phyloP scores from a whole-genome alignment of 345 rosid genomes.

The Populus ilicifolia region DNA sequence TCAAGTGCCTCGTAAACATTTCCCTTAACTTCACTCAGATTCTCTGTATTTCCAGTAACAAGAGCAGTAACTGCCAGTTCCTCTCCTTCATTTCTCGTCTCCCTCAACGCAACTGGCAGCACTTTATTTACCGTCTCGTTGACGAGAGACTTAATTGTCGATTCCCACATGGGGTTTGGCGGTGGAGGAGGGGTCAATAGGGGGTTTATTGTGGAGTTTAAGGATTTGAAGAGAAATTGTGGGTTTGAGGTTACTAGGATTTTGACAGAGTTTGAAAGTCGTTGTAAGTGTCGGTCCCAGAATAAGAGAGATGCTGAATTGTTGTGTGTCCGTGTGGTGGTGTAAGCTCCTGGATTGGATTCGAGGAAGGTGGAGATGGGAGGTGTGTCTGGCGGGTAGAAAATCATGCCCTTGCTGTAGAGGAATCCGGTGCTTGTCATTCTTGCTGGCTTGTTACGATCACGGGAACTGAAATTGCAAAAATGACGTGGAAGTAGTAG shows the following conservation, averaged over 20 bases:
- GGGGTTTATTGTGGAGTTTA: neutral
- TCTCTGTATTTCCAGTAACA: conserved; percentile 52
- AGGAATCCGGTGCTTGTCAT: conserved; percentile 48
- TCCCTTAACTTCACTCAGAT: conserved; percentile 24
- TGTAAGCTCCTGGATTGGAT: conserved; percentile 69
- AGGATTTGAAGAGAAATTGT: conserved; percentile 33
- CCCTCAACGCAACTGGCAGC: conserved; percentile 38
- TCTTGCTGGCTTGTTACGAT: neutral
- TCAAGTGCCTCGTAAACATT: conserved; percentile 35
- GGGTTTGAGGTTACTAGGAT: conserved; percentile 51
- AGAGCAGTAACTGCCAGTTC: conserved; percentile 78
- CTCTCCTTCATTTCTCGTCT: conserved; percentile 39
- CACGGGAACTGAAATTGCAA: too few species aligned
- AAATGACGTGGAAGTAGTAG: too few species aligned
- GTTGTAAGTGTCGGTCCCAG: conserved; percentile 62
- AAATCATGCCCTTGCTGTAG: conserved; percentile 54
- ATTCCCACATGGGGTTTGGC: conserved; percentile 27
- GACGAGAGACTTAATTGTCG: conserved; percentile 38
- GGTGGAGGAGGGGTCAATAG: conserved; percentile 8
- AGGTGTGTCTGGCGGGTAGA: conserved; percentile 38
- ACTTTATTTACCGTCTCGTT: conserved; percentile 41
- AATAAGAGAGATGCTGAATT: conserved; percentile 49
- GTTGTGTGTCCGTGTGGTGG: conserved; percentile 71
- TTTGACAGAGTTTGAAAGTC: conserved; percentile 54
- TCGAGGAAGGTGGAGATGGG: conserved; percentile 57